Evolutionary conservation across 208 protist species (phyloP).

Genomic region (Acanthamoeba pearcei): DNA sequence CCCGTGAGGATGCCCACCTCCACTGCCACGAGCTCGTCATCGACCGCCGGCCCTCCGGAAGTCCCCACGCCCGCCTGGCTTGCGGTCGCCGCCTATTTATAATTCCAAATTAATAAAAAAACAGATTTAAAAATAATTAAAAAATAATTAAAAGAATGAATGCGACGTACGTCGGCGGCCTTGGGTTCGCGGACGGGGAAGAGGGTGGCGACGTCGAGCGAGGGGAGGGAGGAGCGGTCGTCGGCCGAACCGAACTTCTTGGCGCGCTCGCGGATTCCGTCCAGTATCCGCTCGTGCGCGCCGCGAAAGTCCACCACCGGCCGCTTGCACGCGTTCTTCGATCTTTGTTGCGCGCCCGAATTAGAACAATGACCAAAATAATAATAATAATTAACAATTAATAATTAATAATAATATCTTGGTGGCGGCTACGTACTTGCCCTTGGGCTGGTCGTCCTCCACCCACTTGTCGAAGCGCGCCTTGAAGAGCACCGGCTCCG

Average conservation of each 20-base stretch:
- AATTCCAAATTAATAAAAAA: not conserved
- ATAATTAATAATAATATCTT: too few species aligned
- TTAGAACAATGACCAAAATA: not conserved
- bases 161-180: not conserved
- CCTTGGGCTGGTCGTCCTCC: constrained; percentile 50
- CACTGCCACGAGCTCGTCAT: constrained; percentile 23
- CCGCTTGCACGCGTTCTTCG: constrained; percentile 34
- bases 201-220: constrained; percentile 55
- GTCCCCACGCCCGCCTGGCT: not conserved
- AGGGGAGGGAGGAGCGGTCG: constrained; percentile 1
- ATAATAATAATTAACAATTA: too few species aligned
- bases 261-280: constrained; percentile 33
- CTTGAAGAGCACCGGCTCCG: constrained; percentile 65
- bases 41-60: not conserved
- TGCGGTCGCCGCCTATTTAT: not conserved
- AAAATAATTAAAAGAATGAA: not conserved
- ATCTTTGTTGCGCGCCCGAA: not conserved
- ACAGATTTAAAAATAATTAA: not conserved
- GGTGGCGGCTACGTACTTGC: constrained; percentile 34
- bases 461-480: constrained; percentile 42
- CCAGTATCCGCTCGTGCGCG: constrained; percentile 28
- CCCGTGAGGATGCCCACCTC: constrained; percentile 57
- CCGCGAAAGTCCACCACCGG: constrained; percentile 46
- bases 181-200: constrained; percentile 5
- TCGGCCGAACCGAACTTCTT: constrained; percentile 5